Evolutionary conservation across 495 filamentous ascomycete genomes (phyloP).

Genomic region (Penicillium atrosanguineum): DNA sequence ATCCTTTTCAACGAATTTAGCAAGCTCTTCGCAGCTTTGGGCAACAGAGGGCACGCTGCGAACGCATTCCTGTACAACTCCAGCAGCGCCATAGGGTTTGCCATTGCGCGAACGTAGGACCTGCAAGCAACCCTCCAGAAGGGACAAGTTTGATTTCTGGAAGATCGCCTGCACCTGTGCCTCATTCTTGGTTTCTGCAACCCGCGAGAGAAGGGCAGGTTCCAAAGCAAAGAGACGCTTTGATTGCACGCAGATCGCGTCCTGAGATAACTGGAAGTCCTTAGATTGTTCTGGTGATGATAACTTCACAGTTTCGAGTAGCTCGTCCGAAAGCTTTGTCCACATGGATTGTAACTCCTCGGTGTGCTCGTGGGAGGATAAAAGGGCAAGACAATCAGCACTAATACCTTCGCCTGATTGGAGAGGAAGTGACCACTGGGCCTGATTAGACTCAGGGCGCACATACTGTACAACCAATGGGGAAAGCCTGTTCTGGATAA

Average conservation of each 20-base stretch:
- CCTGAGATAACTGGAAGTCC: constrained; percentile 68
- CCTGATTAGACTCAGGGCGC: constrained; percentile 37
- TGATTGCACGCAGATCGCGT: constrained; percentile 56
- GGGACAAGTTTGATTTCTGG: constrained; percentile 24
- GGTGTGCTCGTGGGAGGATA: constrained; percentile 24
- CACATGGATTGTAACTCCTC: constrained; percentile 47
- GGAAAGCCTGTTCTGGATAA: constrained; percentile 49
- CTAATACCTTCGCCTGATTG: constrained; percentile 39
- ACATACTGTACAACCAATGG: constrained; percentile 62
- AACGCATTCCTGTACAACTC: constrained; percentile 53
- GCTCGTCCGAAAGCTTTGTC: constrained; percentile 49
- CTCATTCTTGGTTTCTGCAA: constrained; percentile 27
- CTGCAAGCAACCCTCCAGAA: constrained; percentile 51
- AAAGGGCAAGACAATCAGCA: constrained; percentile 32
- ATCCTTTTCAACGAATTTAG: constrained; percentile 45
- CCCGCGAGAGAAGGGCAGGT: constrained; percentile 39
- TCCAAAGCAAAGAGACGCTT: constrained; percentile 62
- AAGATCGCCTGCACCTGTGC: constrained; percentile 20
- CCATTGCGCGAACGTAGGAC: constrained; percentile 62
- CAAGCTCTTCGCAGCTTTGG: constrained; percentile 31
- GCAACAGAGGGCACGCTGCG: constrained; percentile 41
- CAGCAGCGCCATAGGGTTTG: constrained; percentile 79
- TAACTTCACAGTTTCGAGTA: constrained; percentile 61
- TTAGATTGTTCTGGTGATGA: constrained; percentile 78
- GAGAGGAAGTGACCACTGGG: constrained; percentile 49